A percentile compares a stretch with the other conserved stretches of the same genome.
phyloP scores from a whole-genome alignment of 208 protist genomes.

The Jaenimonas drosophilae region DNA sequence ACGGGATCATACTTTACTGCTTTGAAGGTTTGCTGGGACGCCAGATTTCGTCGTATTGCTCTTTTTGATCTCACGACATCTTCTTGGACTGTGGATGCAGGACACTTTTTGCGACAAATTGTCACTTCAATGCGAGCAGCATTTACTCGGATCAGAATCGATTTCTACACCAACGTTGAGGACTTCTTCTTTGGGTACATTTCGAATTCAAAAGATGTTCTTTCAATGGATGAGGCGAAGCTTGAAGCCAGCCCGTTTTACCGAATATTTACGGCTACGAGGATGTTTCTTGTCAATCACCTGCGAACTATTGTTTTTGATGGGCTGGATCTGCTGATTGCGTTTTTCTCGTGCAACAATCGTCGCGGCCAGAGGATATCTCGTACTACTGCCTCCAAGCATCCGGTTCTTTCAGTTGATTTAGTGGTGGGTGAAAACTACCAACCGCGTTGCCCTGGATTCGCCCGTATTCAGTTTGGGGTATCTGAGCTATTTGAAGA shows the following conservation, averaged over 20 bases:
- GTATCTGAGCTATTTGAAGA: slow-evolving; percentile 60
- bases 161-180: slow-evolving; percentile 76
- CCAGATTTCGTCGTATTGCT: slow-evolving; percentile 30
- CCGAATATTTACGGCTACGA: slow-evolving; percentile 52
- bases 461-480: slow-evolving; percentile 44
- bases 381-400: slow-evolving; percentile 16
- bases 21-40: slow-evolving; percentile 47
- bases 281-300: slow-evolving; percentile 62
- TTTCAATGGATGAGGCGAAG: slow-evolving; percentile 25
- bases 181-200: slow-evolving; percentile 58
- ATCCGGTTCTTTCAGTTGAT: slow-evolving; percentile 34
- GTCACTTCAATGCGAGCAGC: slow-evolving; percentile 37
- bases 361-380: slow-evolving; percentile 12
- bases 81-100: slow-evolving; percentile 24
- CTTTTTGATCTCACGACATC: slow-evolving; percentile 35
- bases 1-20: slow-evolving; percentile 49
- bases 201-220: slow-evolving; percentile 12
- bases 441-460: slow-evolving; percentile 43
- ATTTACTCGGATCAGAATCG: slow-evolving; percentile 67
- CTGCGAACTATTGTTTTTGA: slow-evolving; percentile 42
- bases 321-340: slow-evolving; percentile 34
- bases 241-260: slow-evolving; percentile 32
- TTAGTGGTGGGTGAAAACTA: slow-evolving; percentile 42
- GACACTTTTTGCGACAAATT: slow-evolving; percentile 44
- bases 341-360: slow-evolving; percentile 39